phyloP scores from a whole-genome alignment of 495 filamentous ascomycete species.

The Aspergillus conjunctus region DNA sequence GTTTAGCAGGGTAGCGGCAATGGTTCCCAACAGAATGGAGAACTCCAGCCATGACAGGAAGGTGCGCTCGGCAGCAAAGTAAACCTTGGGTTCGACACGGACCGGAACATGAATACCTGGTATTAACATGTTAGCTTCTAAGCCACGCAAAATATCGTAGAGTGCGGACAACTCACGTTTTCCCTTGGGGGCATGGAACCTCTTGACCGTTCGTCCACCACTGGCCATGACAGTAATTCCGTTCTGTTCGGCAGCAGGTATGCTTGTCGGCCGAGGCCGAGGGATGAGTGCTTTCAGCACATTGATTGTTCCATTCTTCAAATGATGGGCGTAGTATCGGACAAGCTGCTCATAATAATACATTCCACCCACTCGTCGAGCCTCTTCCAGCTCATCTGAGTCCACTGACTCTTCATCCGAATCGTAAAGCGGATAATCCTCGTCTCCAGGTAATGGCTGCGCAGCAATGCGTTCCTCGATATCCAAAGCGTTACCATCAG shows the following conservation, averaged over 20 bases:
- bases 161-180: constrained; percentile 58
- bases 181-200: constrained; percentile 85
- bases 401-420: constrained; percentile 81
- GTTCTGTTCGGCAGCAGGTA: constrained; percentile 53
- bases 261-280: constrained; percentile 58
- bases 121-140: constrained; percentile 8
- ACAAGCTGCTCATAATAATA: constrained; percentile 63
- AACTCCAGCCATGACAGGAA: constrained; percentile 98
- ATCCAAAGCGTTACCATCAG: constrained; percentile 60
- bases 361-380: constrained; percentile 69
- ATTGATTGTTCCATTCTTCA: constrained; percentile 42
- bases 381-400: constrained; percentile 68
- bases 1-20: constrained; percentile 89
- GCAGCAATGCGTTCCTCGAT: constrained; percentile 73
- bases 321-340: constrained; percentile 46
- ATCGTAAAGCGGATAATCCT: constrained; percentile 87
- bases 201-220: constrained; percentile 56
- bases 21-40: constrained; percentile 88
- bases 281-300: constrained; percentile 58
- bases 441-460: constrained; percentile 57
- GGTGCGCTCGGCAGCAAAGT: constrained; percentile 93
- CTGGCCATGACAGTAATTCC: constrained; percentile 53
- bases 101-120: constrained; percentile 88
- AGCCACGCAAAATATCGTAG: neutral
- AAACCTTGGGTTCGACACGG: constrained; percentile 95